Conservation (phyloP, 1,284 basidiomycete species). For the Macrocystidia cucumis region DNA sequence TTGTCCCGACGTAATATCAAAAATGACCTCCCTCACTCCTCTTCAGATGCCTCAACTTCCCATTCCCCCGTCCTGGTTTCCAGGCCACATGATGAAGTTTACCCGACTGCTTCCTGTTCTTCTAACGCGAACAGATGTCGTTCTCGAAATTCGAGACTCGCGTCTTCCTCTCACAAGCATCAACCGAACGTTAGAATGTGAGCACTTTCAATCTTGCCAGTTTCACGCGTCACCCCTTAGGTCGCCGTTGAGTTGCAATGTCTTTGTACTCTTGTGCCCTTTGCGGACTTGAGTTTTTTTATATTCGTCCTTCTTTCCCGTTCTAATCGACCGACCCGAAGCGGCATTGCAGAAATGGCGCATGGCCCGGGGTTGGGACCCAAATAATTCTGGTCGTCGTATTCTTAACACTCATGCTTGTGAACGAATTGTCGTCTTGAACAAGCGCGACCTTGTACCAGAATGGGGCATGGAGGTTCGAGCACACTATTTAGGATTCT, state of each 20-base stretch:
- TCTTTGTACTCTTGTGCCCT: not conserved
- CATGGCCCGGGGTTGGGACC: constrained; percentile 48
- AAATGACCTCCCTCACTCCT: too few relatives aligned
- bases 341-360: constrained; percentile 59
- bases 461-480: constrained; percentile 77
- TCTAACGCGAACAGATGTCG: constrained; percentile 79
- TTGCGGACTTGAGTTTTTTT: too few relatives aligned
- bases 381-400: constrained; percentile 28
- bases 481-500: too few relatives aligned
- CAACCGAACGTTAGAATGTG: constrained; percentile 84
- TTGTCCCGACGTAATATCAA: too few relatives aligned
- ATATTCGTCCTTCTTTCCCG: constrained; percentile 14
- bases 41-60: constrained; percentile 54
- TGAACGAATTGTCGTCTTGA: constrained; percentile 87
- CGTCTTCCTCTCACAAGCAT: constrained; percentile 91
- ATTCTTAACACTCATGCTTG: constrained; percentile 38
- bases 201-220: constrained; percentile 18
- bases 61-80: constrained; percentile 89
- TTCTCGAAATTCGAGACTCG: constrained; percentile 92
- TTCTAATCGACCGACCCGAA: constrained; percentile 22
- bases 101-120: constrained; percentile 70
- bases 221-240: constrained; percentile 12
- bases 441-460: constrained; percentile 90
- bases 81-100: constrained; percentile 94
- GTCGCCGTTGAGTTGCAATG: too few relatives aligned